Evolutionary conservation across 768 basidiomycete species (phyloP).

Genomic region (Mycena maculata): DNA sequence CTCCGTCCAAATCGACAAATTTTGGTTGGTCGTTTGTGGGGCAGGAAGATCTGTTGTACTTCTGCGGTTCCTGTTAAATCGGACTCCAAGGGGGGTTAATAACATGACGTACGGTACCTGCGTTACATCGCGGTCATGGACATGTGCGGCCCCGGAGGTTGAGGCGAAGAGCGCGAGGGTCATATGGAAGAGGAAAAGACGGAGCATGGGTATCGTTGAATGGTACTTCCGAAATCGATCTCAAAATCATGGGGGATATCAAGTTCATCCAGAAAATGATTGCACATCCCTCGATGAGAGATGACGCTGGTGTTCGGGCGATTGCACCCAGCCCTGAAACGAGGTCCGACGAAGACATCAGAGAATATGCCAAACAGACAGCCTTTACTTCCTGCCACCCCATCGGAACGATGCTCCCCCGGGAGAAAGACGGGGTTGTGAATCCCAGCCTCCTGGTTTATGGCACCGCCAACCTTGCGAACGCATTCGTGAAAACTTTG

Average conservation of each 20-base stretch:
- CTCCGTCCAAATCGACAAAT: too few species aligned
- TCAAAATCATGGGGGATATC: constrained; percentile 14
- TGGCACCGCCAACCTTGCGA: constrained; percentile 40
- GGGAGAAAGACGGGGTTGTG: constrained; percentile 52
- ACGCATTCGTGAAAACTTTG: neutral
- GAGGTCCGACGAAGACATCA: constrained; percentile 42
- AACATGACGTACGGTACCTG: too few species aligned
- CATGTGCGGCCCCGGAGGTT: too few species aligned
- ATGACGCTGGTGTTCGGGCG: constrained; percentile 39
- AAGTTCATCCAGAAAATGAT: constrained; percentile 16
- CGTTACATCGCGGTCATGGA: too few species aligned
- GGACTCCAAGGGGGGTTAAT: too few species aligned
- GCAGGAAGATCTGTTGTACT: too few species aligned
- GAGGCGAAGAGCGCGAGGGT: too few species aligned
- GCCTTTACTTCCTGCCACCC: constrained; percentile 26
- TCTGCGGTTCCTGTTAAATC: too few species aligned
- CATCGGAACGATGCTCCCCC: constrained; percentile 50
- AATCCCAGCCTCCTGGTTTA: constrained; percentile 48
- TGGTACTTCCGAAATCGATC: constrained; percentile 23
- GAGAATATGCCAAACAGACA: constrained; percentile 35
- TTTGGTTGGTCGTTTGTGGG: too few species aligned
- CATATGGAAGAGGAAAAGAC: too few species aligned
- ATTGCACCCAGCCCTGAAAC: constrained; percentile 39
- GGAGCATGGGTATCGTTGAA: too few species aligned
- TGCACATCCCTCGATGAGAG: neutral